phyloP scores from a whole-genome alignment of 805 yeast species.

The Metschnikowia gelsemii region DNA sequence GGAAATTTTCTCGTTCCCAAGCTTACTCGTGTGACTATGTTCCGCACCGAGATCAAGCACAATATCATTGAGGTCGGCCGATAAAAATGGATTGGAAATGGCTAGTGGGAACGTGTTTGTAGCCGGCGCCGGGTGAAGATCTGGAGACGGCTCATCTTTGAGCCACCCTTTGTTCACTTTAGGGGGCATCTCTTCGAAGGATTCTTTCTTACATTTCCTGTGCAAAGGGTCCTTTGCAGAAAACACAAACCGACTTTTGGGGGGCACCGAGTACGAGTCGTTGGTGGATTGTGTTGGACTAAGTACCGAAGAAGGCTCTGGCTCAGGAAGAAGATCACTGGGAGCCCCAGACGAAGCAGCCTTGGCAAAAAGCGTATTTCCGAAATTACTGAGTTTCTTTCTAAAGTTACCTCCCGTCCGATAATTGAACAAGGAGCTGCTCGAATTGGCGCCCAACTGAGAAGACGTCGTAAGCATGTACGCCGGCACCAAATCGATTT shows the following conservation, averaged over 20 bases:
- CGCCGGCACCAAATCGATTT: constrained; percentile 6
- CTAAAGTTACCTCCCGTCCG: constrained; percentile 8
- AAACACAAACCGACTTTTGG: constrained; percentile 4
- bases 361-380: constrained; percentile 8
- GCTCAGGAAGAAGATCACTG: constrained; percentile 1
- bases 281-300: neutral
- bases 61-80: constrained; percentile 3
- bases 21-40: neutral
- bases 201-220: neutral
- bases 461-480: constrained; percentile 3
- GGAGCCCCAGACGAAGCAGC: constrained; percentile 1
- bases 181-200: neutral
- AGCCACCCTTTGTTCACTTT: constrained; percentile 1
- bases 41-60: neutral
- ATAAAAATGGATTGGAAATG: constrained; percentile 4
- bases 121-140: neutral
- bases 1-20: too few relatives aligned
- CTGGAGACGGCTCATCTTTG: constrained; percentile 1
- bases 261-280: neutral
- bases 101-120: neutral
- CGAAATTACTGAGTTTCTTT: constrained; percentile 8
- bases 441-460: constrained; percentile 4
- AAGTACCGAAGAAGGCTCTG: neutral
- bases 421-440: constrained; percentile 7
- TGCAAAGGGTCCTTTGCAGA: neutral